A percentile compares a stretch with the other conserved stretches of the same genome.
Evolutionary conservation across 2,329 filamentous ascomycete genomes (phyloP).

Genomic region (Pleoardoris graminearum): DNA sequence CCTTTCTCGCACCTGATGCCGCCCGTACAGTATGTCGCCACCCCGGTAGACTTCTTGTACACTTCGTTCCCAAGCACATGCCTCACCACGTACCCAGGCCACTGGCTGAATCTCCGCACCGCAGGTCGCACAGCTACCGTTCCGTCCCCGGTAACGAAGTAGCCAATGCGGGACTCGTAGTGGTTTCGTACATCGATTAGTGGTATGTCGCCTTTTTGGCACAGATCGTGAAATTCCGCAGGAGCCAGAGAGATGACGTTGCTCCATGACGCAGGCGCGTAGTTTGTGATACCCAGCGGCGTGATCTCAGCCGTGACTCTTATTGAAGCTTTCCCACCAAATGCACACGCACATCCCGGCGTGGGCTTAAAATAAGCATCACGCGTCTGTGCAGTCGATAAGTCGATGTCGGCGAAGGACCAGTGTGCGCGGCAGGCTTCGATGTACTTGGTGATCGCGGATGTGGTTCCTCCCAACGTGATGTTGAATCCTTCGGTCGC

Average conservation of each 20-base stretch:
- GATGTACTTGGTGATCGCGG: constrained; percentile 18
- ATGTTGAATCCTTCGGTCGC: constrained; percentile 31
- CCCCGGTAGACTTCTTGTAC: constrained; percentile 13
- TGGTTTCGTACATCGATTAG: constrained; percentile 31
- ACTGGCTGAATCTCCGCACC: constrained; percentile 30
- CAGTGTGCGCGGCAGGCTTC: constrained; percentile 23
- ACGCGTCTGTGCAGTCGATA: constrained; percentile 10
- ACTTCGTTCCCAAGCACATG: constrained; percentile 20
- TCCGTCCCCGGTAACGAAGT: constrained; percentile 24
- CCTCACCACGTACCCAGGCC: constrained; percentile 26
- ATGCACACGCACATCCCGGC: constrained; percentile 27
- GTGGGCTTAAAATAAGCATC: constrained; percentile 28
- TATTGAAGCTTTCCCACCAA: constrained; percentile 16
- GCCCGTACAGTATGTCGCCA: constrained; percentile 31
- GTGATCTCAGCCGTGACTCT: constrained; percentile 27
- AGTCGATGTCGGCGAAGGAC: constrained; percentile 23
- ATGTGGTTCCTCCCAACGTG: constrained; percentile 22
- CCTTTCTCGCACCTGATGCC: constrained; percentile 32
- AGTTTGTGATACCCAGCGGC: constrained; percentile 29
- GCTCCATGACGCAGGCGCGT: constrained; percentile 23
- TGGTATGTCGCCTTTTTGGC: constrained; percentile 17
- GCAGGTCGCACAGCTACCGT: constrained; percentile 20
- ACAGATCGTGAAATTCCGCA: constrained; percentile 23
- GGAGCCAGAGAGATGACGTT: constrained; percentile 22
- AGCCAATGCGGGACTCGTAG: constrained; percentile 31